Evolutionary conservation across 345 rosid species (phyloP), one percentile per base, ranked within the genome.

Genomic region (Cochlearia excelsa): DNA sequence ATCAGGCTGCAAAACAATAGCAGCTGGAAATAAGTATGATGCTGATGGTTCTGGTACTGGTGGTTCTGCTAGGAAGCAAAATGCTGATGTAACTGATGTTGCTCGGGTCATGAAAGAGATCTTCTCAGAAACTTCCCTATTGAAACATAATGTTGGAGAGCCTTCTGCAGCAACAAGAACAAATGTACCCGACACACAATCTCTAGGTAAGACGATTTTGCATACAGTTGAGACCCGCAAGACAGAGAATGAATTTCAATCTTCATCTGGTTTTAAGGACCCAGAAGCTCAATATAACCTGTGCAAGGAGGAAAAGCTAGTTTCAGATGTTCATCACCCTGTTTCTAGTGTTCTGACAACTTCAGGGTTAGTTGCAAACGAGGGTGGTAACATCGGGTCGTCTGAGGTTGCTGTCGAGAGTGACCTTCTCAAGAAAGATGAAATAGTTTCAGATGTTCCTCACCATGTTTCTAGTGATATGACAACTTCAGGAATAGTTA

Each of bases 31-130:
- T 39, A 73, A 74, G 72, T 81, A 57, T 61, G 83, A 76, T 26
- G 59, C 51, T 59, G 82, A 70, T 54, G 57, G 58, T 63, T 69
- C 65, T 43, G 67, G 67, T 46, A 9, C 11, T 72, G 71, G 76
- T 57, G 57, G 72, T 65, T 66, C 65, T 35, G 73, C 67, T 27
- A 81, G 75, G 76, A 73, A 78, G 64, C 84, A 81, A 59, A 76
- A 74, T 45, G 75, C 79, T 78, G 84, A 77, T 75, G 71, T 76
- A 35, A 75, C 69, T 61, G 81, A 78, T 75, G 86, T 82, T 73
- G 81, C 91, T 66, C 79, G 84, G 56, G 81, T 78, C 73, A 79
- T 76, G 83, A 83, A 77, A 75, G 87, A 78, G 63, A 74, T 77
- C 26, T 82, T 82, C 60, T 75, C 89, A 6, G 91, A 80, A 69